phyloP scores from a whole-genome alignment of 179 eudicot genomes.

The Amaranthus tricolor region DNA sequence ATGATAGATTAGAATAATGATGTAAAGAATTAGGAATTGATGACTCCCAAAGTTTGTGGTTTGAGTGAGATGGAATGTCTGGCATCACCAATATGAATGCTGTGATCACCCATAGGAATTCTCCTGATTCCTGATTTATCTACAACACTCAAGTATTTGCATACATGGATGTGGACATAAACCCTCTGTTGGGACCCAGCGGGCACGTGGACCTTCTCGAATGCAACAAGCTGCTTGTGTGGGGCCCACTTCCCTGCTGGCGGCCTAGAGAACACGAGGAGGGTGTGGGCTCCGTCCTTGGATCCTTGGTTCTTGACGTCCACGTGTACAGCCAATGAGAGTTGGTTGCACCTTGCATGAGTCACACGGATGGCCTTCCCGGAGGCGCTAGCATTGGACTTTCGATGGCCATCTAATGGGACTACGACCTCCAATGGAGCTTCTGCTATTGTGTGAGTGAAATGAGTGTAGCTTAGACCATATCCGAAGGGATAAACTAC shows the following conservation, averaged over 20 bases:
- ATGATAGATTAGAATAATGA: background rate
- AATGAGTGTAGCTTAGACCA: slow-evolving; percentile 56
- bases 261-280: slow-evolving; percentile 54
- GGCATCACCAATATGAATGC: slow-evolving; percentile 49
- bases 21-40: slow-evolving; percentile 32
- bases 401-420: slow-evolving; percentile 43
- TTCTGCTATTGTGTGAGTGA: slow-evolving; percentile 38
- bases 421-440: slow-evolving; percentile 41
- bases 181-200: slow-evolving; percentile 43
- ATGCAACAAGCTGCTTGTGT: slow-evolving; percentile 52
- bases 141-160: slow-evolving; percentile 63
- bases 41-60: slow-evolving; percentile 45
- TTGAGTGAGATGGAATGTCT: slow-evolving; percentile 51
- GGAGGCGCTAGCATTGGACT: slow-evolving; percentile 23
- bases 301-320: slow-evolving; percentile 46
- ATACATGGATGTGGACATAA: slow-evolving; percentile 49
- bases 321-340: slow-evolving; percentile 37
- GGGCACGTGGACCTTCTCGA: slow-evolving; percentile 45
- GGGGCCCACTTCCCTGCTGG: slow-evolving; percentile 55
- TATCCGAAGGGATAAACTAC: slow-evolving; percentile 68
- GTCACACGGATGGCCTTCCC: slow-evolving; percentile 49
- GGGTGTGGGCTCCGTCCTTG: slow-evolving; percentile 52
- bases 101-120: slow-evolving; percentile 60
- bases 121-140: slow-evolving; percentile 52
- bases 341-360: slow-evolving; percentile 46